phyloP scores from a whole-genome alignment of 1,284 basidiomycete genomes.

The Cryptococcus sp. region DNA sequence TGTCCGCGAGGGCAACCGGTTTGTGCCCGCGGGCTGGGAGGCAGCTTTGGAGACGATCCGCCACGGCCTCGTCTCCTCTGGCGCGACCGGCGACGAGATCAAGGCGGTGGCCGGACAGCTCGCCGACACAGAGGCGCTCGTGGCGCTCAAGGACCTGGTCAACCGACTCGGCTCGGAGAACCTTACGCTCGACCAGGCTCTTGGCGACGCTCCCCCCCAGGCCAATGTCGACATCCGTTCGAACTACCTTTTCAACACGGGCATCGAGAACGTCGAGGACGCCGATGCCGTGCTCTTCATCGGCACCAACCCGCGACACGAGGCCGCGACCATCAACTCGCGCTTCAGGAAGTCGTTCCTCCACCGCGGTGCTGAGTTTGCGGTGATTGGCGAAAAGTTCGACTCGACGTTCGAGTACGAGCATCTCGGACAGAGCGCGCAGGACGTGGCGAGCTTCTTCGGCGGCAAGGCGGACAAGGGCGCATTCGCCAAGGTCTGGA shows the following conservation, averaged over 20 bases:
- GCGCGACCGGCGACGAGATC: conserved; percentile 91
- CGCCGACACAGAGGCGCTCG: conserved; percentile 90
- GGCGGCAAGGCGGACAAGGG: conserved; percentile 58
- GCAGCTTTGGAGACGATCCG: conserved; percentile 78
- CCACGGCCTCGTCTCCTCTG: conserved; percentile 71
- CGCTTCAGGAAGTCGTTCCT: conserved; percentile 94
- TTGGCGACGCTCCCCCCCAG: conserved; percentile 64
- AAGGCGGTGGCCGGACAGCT: conserved; percentile 90
- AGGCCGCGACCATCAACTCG: conserved; percentile 96
- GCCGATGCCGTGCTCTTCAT: conserved; percentile 92
- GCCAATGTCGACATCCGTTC: conserved; percentile 88
- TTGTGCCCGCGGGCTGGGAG: conserved; percentile 89
- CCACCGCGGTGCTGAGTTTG: conserved; percentile 77
- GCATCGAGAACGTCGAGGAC: conserved; percentile 83
- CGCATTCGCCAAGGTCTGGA: conserved; percentile 81
- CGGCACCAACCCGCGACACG: conserved; percentile 95
- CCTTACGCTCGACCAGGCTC: conserved; percentile 71
- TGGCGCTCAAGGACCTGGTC: conserved; percentile 88
- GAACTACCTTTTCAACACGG: conserved; percentile 97
- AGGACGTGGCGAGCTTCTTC: conserved; percentile 75
- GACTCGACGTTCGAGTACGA: conserved; percentile 93
- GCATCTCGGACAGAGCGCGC: conserved; percentile 75
- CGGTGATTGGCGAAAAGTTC: conserved; percentile 84
- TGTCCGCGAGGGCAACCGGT: conserved; percentile 86
- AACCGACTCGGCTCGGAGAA: conserved; percentile 97